A percentile compares a stretch with the other conserved stretches of the same genome.
These are phyloP conservation scores for Arabidopsis thaliana DNA, from an alignment of 345 rosid species.

Conservation along the genomic window TAIR10.1 NC_003076.8:9074501-9075000, in stretches of 20 bases:
- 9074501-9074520: constrained; percentile 20
- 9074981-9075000: background rate
- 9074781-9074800: background rate
- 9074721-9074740: constrained; percentile 8
- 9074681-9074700: background rate
- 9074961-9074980: background rate
- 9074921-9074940: constrained; percentile 29
- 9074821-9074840: too few relatives aligned
- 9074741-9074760: background rate
- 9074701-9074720: background rate
- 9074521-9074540: constrained; percentile 42
- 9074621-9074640: background rate
- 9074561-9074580: background rate
- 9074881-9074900: constrained; percentile 5
- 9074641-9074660: background rate
- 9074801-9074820: background rate
- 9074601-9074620: background rate
- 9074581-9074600: background rate
- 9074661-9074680: background rate
- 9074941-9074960: constrained; percentile 18
- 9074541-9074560: constrained; percentile 36
- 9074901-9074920: constrained; percentile 1
- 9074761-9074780: constrained; percentile 30
- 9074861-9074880: constrained; percentile 7
- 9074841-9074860: too few relatives aligned